Base-by-base conservation (phyloP, 2,329 filamentous ascomycete species). In the Ophiognomonia clavigignenti-juglandacearum region DNA sequence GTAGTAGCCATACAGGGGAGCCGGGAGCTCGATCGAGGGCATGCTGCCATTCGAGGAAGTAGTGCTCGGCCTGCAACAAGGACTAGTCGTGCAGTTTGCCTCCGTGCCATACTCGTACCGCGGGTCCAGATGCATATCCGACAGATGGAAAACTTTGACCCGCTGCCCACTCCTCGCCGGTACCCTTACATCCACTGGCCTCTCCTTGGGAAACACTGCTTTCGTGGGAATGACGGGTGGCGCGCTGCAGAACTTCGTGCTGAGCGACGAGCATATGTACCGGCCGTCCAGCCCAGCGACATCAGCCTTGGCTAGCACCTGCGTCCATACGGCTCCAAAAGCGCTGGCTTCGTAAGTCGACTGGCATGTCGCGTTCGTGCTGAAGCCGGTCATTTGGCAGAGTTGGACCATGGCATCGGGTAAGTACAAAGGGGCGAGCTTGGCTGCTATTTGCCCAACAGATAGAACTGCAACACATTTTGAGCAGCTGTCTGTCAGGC, bases 291-390 rank as follows among this genome's bases (percentile, higher is more conserved):
- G 63, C 8, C 76, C 77, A 18, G 64, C 62, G 8, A 80, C 65
- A 56, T 81, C 69, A 7, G 75, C 76, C 36, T 72, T 64, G 3
- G 72, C 68, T 26, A 82, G 61, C 2, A 82, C 65, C 54, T 82
- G 78, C 4, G 77, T 77, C 76, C 75, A 81, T 45, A 77, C 67
- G 1, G 74, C 71, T 16, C 78, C 78, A 51, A 74, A 77, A 14
- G 64, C 73, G 14, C 63, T 60, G 3, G 68, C 65, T 2, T 67
- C 63, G 48, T 74, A 82, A 35, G 67, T 68, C 19, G 68, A 63
- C 43, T 68, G 62, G 54, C 78, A 82, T 0, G 67, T 67, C 10
- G 61, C 55, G 50, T 74, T 71, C 0, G 69, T 67, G n/a, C 66
- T 59, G 47, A 77, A 74, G 6, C 61, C 56, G 10, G 69, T 75